These are phyloP conservation scores for Coemansia sp. DNA, from an alignment of 192 early-diverging fungal species.

Conservation along the genomic window DNA sequence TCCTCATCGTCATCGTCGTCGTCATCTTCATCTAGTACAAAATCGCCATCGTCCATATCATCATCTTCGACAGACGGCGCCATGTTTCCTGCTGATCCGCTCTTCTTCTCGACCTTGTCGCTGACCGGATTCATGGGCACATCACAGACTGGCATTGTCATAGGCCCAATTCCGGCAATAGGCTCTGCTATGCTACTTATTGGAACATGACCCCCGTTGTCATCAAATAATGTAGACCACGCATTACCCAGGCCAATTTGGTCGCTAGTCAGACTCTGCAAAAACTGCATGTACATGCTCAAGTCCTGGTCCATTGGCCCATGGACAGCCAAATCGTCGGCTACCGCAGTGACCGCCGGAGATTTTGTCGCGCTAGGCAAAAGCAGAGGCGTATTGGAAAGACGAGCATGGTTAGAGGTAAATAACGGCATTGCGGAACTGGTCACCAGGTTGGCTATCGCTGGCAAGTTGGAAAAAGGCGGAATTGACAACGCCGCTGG, in stretches of 20 bases:
- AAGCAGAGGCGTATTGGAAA: neutral
- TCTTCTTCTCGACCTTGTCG: neutral
- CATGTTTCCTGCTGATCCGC: neutral
- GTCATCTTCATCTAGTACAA: conserved; percentile 42
- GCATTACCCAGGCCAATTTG: conserved; percentile 21
- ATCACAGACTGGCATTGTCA: neutral
- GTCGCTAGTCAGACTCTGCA: conserved; percentile 37
- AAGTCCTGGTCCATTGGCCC: conserved; percentile 34
- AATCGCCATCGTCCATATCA: conserved; percentile 47
- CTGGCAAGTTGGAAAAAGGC: conserved; percentile 4
- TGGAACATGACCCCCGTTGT: neutral
- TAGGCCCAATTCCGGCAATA: neutral
- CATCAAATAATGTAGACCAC: conserved; percentile 38
- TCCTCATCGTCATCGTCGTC: conserved; percentile 45
- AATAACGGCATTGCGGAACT: conserved; percentile 3
- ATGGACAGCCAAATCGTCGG: conserved; percentile 6
- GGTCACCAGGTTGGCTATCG: conserved; percentile 5
- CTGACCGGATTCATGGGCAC: neutral
- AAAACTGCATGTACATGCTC: conserved; percentile 41
- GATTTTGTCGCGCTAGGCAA: conserved; percentile 2
- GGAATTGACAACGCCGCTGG: neutral
- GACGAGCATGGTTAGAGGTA: neutral
- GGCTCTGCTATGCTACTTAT: neutral
- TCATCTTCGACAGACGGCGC: conserved; percentile 31
- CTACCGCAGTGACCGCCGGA: conserved; percentile 3